Evolutionary conservation across 2,329 filamentous ascomycete species (phyloP).

Genomic region (Scedosporium boydii): DNA sequence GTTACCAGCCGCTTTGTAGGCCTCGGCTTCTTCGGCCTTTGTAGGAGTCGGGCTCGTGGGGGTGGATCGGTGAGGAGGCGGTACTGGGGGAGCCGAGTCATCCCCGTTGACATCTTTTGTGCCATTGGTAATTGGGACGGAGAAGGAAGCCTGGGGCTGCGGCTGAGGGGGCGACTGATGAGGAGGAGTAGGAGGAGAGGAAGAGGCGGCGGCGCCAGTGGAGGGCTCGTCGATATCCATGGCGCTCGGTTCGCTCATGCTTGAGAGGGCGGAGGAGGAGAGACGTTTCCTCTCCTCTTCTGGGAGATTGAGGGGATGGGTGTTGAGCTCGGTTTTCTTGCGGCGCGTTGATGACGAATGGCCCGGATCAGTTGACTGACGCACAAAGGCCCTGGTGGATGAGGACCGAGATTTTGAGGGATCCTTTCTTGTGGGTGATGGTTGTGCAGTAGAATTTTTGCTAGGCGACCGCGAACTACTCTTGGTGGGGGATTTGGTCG

Average conservation of each 20-base stretch:
- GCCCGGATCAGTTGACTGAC: conserved; percentile 38
- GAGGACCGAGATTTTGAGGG: conserved; percentile 29
- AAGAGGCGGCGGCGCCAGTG: conserved; percentile 35
- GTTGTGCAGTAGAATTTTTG: conserved; percentile 23
- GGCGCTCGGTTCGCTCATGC: conserved; percentile 51
- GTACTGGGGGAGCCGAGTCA: conserved; percentile 41
- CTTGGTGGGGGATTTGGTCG: conserved; percentile 5
- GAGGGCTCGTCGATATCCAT: conserved; percentile 70
- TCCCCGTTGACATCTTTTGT: conserved; percentile 25
- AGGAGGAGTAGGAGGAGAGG: conserved; percentile 37
- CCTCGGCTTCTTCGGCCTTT: conserved; percentile 68
- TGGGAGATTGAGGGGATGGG: conserved; percentile 81
- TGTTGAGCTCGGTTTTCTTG: conserved; percentile 55
- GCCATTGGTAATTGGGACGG: conserved; percentile 43
- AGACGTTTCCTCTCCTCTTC: conserved; percentile 78
- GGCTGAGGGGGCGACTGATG: conserved; percentile 26
- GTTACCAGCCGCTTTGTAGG: conserved; percentile 87
- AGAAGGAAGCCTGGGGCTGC: conserved; percentile 34
- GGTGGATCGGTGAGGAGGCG: conserved; percentile 62
- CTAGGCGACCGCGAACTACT: conserved; percentile 18
- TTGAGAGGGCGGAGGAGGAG: conserved; percentile 59
- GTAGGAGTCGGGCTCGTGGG: conserved; percentile 47
- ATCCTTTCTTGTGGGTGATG: conserved; percentile 16
- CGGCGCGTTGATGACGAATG: conserved; percentile 34
- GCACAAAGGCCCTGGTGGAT: conserved; percentile 28